These are phyloP conservation scores for Eucalyptus decipiens DNA, from an alignment of 345 rosid genomes.

Conservation along the genomic window DNA sequence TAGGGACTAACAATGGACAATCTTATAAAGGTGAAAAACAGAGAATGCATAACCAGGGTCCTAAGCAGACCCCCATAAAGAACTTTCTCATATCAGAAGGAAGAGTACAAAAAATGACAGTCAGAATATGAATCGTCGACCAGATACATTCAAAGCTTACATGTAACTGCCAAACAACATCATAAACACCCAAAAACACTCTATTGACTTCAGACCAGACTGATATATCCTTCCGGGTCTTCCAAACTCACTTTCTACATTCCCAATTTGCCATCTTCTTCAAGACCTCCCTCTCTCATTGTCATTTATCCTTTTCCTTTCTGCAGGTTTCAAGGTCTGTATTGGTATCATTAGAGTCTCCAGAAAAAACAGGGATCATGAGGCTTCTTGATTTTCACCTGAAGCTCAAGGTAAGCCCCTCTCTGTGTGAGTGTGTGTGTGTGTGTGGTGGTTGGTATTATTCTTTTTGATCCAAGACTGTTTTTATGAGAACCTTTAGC, in stretches of 20 bases:
- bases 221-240: not conserved
- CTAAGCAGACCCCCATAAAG: not conserved
- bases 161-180: not conserved
- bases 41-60: not conserved
- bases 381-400: slow-evolving; percentile 32
- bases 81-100: not conserved
- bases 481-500: not conserved
- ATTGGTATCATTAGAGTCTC: not conserved
- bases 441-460: not conserved
- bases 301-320: not conserved
- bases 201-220: not conserved
- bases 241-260: not conserved
- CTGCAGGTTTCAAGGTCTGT: not conserved
- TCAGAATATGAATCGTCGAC: not conserved
- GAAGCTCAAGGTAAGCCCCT: slow-evolving; percentile 39
- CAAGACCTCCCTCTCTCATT: not conserved
- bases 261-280: not conserved
- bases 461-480: not conserved
- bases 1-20: not conserved
- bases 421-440: not conserved
- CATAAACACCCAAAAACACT: not conserved
- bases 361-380: slow-evolving; percentile 6
- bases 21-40: not conserved
- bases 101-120: not conserved
- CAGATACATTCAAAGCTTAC: not conserved